Evolutionary conservation across 2,329 filamentous ascomycete species (phyloP).

Genomic region (Xylogone sp.): DNA sequence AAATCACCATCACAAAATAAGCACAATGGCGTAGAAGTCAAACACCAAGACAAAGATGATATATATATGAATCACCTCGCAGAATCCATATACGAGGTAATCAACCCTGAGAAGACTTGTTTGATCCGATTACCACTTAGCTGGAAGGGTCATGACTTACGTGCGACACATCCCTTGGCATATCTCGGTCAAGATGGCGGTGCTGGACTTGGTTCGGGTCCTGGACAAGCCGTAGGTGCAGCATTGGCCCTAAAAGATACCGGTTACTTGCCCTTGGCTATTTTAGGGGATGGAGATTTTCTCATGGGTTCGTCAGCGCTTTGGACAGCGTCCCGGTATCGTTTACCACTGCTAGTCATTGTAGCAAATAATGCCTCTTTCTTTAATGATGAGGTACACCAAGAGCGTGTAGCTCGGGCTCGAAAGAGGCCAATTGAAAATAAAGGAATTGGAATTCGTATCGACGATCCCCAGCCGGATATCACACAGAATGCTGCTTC

Average conservation of each 20-base stretch:
- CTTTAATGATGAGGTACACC: conserved; percentile 6
- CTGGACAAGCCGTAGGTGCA: conserved; percentile 1
- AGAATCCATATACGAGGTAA: neutral
- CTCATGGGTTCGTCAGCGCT: conserved; percentile 1
- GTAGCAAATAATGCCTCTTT: conserved; percentile 3
- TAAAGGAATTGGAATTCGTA: conserved; percentile 4
- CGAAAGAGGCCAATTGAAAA: conserved; percentile 3
- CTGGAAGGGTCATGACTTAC: neutral
- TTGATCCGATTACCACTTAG: conserved; percentile 1
- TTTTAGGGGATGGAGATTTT: conserved; percentile 2
- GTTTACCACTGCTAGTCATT: neutral
- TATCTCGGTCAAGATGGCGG: conserved; percentile 1
- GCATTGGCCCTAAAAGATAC: conserved; percentile 3
- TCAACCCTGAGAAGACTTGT: conserved; percentile 2
- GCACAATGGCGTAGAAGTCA: neutral
- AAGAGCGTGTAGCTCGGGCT: conserved; percentile 1
- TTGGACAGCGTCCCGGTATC: conserved; percentile 1
- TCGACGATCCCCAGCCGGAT: conserved; percentile 3
- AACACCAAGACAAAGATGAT: conserved; percentile 1
- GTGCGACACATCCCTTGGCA: neutral
- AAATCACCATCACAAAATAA: neutral
- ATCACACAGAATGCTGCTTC: neutral
- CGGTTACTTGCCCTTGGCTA: neutral
- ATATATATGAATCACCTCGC: conserved; percentile 1
- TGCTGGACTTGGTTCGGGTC: conserved; percentile 1